Conservation (phyloP, 1,139 yeast species). For the Kodamaea derodonti region DNA sequence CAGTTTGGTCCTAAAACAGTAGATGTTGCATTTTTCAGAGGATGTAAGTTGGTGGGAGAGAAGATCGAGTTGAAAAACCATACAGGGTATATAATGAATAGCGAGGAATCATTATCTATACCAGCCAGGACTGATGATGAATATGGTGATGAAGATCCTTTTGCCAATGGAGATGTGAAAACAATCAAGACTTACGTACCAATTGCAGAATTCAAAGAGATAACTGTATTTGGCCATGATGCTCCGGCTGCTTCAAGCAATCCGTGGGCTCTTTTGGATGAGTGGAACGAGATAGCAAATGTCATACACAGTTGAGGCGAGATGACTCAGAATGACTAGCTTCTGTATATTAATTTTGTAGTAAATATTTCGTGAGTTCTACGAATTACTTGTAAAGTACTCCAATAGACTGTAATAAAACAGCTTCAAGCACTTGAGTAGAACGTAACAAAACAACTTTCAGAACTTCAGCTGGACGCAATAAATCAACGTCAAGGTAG, state of each 20-base stretch:
- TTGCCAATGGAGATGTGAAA: slow-evolving; percentile 14
- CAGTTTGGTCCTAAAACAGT: slow-evolving; percentile 13
- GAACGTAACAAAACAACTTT: too few species aligned
- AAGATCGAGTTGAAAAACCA: slow-evolving; percentile 19
- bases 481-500: too few species aligned
- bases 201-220: slow-evolving; percentile 27
- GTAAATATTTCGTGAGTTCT: too few species aligned
- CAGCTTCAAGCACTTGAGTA: too few species aligned
- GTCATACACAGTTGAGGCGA: slow-evolving; percentile 26
- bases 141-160: slow-evolving; percentile 11
- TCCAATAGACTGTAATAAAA: too few species aligned
- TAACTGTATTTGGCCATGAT: slow-evolving; percentile 41
- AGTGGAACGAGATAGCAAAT: slow-evolving; percentile 31
- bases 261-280: slow-evolving; percentile 33
- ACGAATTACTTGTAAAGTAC: too few species aligned
- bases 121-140: slow-evolving; percentile 9
- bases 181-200: slow-evolving; percentile 28
- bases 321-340: too few species aligned
- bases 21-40: slow-evolving; percentile 35
- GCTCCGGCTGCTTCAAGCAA: slow-evolving; percentile 25
- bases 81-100: slow-evolving; percentile 29
- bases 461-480: too few species aligned
- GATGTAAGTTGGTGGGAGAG: slow-evolving; percentile 35
- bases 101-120: slow-evolving; percentile 24
- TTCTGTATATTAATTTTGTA: too few species aligned